phyloP scores from a whole-genome alignment of 1,284 basidiomycete genomes.

The Cutaneotrichosporon cutaneum region DNA sequence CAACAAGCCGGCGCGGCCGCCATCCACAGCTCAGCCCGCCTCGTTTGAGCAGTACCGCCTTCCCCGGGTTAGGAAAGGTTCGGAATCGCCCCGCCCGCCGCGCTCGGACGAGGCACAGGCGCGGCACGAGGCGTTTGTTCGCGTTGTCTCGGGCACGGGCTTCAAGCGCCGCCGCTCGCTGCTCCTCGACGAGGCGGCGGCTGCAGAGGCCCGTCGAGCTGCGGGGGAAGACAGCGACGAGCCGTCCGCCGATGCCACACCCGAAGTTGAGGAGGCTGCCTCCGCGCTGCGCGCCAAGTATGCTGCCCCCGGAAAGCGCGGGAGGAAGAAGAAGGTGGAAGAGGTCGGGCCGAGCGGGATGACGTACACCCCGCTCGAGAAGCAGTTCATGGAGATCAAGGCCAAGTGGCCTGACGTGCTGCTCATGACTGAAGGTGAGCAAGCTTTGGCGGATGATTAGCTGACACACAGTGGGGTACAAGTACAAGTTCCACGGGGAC shows the following conservation, averaged over 20 bases:
- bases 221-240: slow-evolving; percentile 18
- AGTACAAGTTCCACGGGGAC: slow-evolving; percentile 82
- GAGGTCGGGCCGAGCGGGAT: slow-evolving; percentile 72
- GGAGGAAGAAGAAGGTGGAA: slow-evolving; percentile 51
- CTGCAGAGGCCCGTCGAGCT: slow-evolving; percentile 34
- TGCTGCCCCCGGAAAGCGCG: slow-evolving; percentile 30
- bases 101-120: slow-evolving; percentile 34
- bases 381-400: slow-evolving; percentile 74
- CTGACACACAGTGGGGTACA: slow-evolving; percentile 67
- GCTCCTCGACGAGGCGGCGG: slow-evolving; percentile 51
- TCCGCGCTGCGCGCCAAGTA: slow-evolving; percentile 38
- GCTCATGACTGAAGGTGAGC: slow-evolving; percentile 69
- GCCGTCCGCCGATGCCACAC: neutral
- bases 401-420: slow-evolving; percentile 70
- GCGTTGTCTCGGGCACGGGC: slow-evolving; percentile 20
- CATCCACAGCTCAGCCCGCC: neutral
- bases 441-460: neutral
- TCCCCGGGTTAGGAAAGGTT: neutral
- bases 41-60: slow-evolving; percentile 30
- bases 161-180: slow-evolving; percentile 46
- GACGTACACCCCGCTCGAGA: slow-evolving; percentile 77
- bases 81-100: neutral
- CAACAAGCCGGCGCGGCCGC: neutral
- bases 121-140: slow-evolving; percentile 43
- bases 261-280: slow-evolving; percentile 19